phyloP scores from a whole-genome alignment of 768 basidiomycete genomes.

The Agaricus bisporus region DNA sequence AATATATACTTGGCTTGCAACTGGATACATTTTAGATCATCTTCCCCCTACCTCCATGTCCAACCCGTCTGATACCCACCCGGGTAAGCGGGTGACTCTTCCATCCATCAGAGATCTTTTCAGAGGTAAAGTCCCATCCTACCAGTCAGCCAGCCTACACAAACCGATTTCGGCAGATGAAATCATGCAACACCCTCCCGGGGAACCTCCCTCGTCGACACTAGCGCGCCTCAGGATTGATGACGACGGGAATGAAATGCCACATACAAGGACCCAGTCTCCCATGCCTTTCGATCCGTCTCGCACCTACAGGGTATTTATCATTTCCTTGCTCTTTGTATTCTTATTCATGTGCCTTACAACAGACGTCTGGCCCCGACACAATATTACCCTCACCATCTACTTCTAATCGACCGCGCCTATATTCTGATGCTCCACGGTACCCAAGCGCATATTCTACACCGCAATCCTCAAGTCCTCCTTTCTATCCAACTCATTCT shows the following conservation, averaged over 20 bases:
- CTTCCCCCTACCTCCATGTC: constrained; percentile 18
- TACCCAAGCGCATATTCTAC: neutral
- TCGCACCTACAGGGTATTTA: neutral
- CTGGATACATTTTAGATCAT: constrained; percentile 9
- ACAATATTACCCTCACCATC: neutral
- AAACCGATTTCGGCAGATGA: constrained; percentile 31
- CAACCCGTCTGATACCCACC: constrained; percentile 21
- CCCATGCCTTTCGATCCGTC: neutral
- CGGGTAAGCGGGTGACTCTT: constrained; percentile 47
- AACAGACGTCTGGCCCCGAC: neutral
- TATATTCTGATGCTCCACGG: neutral
- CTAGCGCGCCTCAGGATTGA: constrained; percentile 37
- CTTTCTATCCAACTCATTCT: neutral
- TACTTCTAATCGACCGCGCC: neutral
- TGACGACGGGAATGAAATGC: constrained; percentile 27
- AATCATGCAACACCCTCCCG: constrained; percentile 32
- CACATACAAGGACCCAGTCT: neutral
- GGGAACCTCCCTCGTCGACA: constrained; percentile 31
- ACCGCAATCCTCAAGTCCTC: neutral
- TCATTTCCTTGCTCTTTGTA: neutral
- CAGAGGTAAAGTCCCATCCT: constrained; percentile 33
- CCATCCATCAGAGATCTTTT: constrained; percentile 70
- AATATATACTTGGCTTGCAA: constrained; percentile 16
- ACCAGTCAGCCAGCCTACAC: neutral
- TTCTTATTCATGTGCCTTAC: neutral